Evolutionary conservation across 1,284 basidiomycete genomes (phyloP).

Genomic region (Lentinula novae-zelandiae): DNA sequence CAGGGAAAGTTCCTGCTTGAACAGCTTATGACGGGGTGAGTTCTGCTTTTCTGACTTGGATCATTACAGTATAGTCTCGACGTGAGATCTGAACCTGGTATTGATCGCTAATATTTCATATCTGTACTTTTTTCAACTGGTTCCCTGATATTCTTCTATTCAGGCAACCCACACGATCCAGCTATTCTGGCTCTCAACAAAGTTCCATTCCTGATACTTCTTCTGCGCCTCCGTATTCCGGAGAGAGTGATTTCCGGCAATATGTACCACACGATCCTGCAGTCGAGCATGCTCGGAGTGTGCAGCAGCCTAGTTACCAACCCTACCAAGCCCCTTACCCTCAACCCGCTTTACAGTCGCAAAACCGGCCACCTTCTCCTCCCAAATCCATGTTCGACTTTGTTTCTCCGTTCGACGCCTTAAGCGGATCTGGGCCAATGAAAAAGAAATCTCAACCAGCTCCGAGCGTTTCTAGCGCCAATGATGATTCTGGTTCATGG

Average conservation of each 20-base stretch:
- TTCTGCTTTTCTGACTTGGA: slow-evolving; percentile 13
- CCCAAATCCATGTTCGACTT: slow-evolving; percentile 81
- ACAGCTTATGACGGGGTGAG: slow-evolving; percentile 76
- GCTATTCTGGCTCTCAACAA: slow-evolving; percentile 50
- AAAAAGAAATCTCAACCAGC: slow-evolving; percentile 62
- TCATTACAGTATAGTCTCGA: not conserved
- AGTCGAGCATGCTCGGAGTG: slow-evolving; percentile 27
- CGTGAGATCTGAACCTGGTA: not conserved
- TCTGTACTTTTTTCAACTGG: slow-evolving; percentile 1
- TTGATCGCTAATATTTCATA: not conserved
- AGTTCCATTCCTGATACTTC: slow-evolving; percentile 33
- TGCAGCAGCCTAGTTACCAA: slow-evolving; percentile 26
- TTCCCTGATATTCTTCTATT: slow-evolving; percentile 1
- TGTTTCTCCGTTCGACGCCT: slow-evolving; percentile 76
- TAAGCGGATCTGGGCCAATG: slow-evolving; percentile 40
- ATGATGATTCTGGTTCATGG: slow-evolving; percentile 55
- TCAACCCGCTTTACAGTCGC: slow-evolving; percentile 28
- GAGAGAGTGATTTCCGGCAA: slow-evolving; percentile 39
- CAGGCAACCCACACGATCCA: slow-evolving; percentile 51
- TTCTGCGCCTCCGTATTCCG: slow-evolving; percentile 46
- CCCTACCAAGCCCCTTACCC: slow-evolving; percentile 20
- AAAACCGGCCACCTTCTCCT: slow-evolving; percentile 58
- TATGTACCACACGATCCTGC: slow-evolving; percentile 41
- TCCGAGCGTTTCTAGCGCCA: slow-evolving; percentile 37
- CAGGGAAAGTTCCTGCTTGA: slow-evolving; percentile 74